Evolutionary conservation across 106 monocot genomes (phyloP).

Genomic region (Narthecium ossifragum): DNA sequence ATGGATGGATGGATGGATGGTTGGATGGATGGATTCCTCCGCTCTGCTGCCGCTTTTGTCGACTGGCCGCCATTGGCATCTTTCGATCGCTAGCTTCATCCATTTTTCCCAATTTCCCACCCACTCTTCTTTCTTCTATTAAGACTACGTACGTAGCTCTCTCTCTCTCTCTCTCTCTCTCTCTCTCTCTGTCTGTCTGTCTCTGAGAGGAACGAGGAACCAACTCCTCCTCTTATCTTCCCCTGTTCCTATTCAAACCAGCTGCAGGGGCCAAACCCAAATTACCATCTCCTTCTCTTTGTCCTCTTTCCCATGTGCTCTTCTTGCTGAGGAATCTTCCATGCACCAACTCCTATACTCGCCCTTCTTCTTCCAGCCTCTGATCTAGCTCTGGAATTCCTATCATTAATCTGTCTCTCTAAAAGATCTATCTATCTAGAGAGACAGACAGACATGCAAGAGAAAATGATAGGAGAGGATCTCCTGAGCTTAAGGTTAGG

Average conservation of each 20-base stretch:
- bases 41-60: too few species aligned
- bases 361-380: neutral
- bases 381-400: neutral
- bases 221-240: neutral
- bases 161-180: neutral
- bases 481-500: constrained; percentile 35
- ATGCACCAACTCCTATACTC: neutral
- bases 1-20: too few species aligned
- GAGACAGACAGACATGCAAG: constrained; percentile 29
- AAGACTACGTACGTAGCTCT: too few species aligned
- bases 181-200: neutral
- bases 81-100: too few species aligned
- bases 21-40: too few species aligned
- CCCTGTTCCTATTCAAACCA: too few species aligned
- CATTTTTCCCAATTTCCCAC: too few species aligned
- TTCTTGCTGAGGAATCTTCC: neutral
- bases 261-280: too few species aligned
- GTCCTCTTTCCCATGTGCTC: constrained; percentile 1
- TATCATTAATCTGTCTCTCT: neutral
- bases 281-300: constrained; percentile 5
- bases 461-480: constrained; percentile 24
- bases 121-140: too few species aligned
- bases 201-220: neutral
- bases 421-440: too few species aligned
- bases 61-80: too few species aligned